Percentiles rank a stretch among this genome's conserved stretches.
phyloP scores from a whole-genome alignment of 1,139 yeast genomes.

The Trichomonascaceae sp. region DNA sequence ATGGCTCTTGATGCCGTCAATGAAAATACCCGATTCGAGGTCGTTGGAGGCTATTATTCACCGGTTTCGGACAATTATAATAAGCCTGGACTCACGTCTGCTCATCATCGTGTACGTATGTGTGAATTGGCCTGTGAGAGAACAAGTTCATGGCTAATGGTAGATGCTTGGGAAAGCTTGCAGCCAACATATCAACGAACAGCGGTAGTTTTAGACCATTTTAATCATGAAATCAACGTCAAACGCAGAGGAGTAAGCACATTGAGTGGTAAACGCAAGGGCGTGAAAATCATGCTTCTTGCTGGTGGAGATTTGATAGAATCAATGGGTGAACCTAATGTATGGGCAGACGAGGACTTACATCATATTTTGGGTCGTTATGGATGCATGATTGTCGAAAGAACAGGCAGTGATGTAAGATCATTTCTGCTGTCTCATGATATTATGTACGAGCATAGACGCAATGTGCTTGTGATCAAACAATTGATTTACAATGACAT shows the following conservation, averaged over 20 bases:
- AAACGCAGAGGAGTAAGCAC: constrained; percentile 81
- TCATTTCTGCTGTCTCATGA: constrained; percentile 88
- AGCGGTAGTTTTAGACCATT: constrained; percentile 92
- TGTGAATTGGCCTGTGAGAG: constrained; percentile 97
- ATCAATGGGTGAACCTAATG: constrained; percentile 99
- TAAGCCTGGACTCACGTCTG: constrained; percentile 86
- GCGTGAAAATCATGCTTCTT: constrained; percentile 88
- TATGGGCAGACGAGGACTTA: constrained; percentile 94
- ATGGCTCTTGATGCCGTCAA: constrained; percentile 95
- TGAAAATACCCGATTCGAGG: constrained; percentile 90
- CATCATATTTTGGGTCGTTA: constrained; percentile 93
- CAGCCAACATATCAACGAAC: constrained; percentile 91
- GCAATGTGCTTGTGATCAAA: constrained; percentile 88
- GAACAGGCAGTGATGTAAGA: constrained; percentile 95
- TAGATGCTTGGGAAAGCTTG: constrained; percentile 97
- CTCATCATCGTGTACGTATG: constrained; percentile 91
- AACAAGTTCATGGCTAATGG: constrained; percentile 97
- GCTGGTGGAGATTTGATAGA: constrained; percentile 98
- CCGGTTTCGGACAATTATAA: constrained; percentile 94
- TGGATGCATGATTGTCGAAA: constrained; percentile 92
- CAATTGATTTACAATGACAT: constrained; percentile 95
- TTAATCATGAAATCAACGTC: constrained; percentile 89
- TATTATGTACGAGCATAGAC: constrained; percentile 92
- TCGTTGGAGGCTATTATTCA: constrained; percentile 94
- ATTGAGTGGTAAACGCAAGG: constrained; percentile 66